Base-by-base conservation (phyloP, 768 basidiomycete genomes). In the Boletus subcaerulescens region DNA sequence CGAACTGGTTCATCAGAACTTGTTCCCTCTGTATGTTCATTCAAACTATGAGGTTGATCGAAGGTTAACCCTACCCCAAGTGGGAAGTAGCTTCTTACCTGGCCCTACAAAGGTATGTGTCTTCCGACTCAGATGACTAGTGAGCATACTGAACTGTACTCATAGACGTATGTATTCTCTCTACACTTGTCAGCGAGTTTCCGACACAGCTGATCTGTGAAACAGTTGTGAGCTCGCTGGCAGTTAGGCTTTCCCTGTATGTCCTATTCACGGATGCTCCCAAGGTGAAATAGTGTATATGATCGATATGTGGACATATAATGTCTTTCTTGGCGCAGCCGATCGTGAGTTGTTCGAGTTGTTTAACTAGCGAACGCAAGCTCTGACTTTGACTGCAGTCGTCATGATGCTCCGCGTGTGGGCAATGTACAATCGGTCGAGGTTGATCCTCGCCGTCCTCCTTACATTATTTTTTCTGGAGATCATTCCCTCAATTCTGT, bases 331-430 rank as follows among this genome's bases (percentile, higher is more conserved):
- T 20, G 14, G 31, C 14, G 45, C 56, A 11, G 48, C 56, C 1
- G 59, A 60, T 18, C 13, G 58, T 59, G 20, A 51, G 58, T 50
- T n/a, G 6, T 10, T 24, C 20, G 1, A 18, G 22, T 18, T 26
- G 9, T 17, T 5, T 12, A 4, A 4, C 29, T 29, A 29, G 24
- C n/a, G 5, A 4, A 39, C 17, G 9, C 42, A 13, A 26, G 14
- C 10, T 18, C 7, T 36, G 17, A 42, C 45, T 17, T 6, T 24
- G 22, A 18, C 15, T 22, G 7, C 9, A 56, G 55, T 45, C 1
- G 18, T 36, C n/a, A 56, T 57, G 52, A 42, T 35, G 33, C 33
- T 35, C 33, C 33, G 33, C 13, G 14, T 35, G 11, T 35, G 33
- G 33, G 33, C 33, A 35, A 35, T 35, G 33, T 35, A 35, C 14